Conservation (phyloP, 1,284 basidiomycete genomes). For the Amylostereum chailletii region DNA sequence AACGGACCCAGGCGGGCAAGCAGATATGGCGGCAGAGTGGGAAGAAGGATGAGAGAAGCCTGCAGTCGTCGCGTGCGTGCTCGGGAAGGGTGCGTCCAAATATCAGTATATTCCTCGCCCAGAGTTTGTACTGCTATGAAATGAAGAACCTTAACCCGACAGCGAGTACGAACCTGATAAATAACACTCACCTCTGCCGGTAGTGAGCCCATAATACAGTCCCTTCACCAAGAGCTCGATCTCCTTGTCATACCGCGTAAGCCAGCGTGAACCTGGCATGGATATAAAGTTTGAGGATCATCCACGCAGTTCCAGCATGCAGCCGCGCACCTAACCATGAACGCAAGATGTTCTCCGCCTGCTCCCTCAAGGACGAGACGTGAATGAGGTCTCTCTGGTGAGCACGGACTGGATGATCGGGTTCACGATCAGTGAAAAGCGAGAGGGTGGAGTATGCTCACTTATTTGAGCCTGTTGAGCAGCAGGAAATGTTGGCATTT, state of each 20-base stretch:
- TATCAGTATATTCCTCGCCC: conserved; percentile 88
- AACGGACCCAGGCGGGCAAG: conserved; percentile 40
- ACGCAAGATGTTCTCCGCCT: conserved; percentile 67
- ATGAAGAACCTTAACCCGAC: conserved; percentile 7
- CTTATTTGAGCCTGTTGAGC: conserved; percentile 83
- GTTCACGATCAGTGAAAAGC: not conserved
- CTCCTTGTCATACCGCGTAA: conserved; percentile 77
- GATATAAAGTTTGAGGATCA: conserved; percentile 4
- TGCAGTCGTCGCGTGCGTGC: conserved; percentile 37
- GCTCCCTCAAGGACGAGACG: conserved; percentile 65
- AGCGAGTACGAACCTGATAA: not conserved
- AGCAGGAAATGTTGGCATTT: conserved; percentile 47
- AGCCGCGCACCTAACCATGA: conserved; percentile 63
- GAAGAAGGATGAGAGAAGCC: conserved; percentile 54
- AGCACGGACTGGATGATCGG: conserved; percentile 55
- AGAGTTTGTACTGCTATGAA: conserved; percentile 67
- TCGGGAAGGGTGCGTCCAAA: conserved; percentile 58
- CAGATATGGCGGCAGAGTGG: conserved; percentile 53
- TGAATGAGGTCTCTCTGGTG: conserved; percentile 82
- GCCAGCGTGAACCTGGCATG: conserved; percentile 70
- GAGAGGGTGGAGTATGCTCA: conserved; percentile 27
- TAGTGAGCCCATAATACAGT: conserved; percentile 70
- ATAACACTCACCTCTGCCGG: conserved; percentile 53
- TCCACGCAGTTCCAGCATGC: not conserved
- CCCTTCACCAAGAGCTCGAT: conserved; percentile 66